A percentile compares a stretch with the other conserved stretches of the same genome.
Conservation (phyloP, 2,329 filamentous ascomycete species). For the Cryphonectria naterciae region DNA sequence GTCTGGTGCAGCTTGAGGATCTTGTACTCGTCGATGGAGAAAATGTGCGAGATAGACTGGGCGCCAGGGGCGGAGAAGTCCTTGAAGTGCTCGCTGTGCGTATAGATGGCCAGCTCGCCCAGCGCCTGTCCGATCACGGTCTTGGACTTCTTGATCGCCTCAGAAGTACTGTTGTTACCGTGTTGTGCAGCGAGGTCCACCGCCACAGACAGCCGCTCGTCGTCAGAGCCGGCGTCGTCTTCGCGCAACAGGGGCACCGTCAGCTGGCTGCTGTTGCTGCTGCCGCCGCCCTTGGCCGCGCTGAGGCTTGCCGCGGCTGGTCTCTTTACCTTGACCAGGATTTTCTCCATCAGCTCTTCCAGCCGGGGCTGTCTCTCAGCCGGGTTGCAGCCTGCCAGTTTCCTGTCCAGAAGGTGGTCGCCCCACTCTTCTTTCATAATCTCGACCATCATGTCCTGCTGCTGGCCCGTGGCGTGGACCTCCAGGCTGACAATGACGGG, state of each 20-base stretch:
- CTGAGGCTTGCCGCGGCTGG: slow-evolving; percentile 38
- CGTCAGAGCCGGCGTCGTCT: slow-evolving; percentile 48
- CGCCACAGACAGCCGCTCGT: slow-evolving; percentile 40
- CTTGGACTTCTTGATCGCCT: slow-evolving; percentile 59
- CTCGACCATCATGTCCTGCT: slow-evolving; percentile 90
- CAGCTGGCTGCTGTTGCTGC: slow-evolving; percentile 35
- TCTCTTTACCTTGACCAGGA: slow-evolving; percentile 81
- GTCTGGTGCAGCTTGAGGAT: slow-evolving; percentile 65
- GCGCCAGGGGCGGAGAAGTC: slow-evolving; percentile 68
- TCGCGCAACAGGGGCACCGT: slow-evolving; percentile 44
- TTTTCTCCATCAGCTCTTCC: slow-evolving; percentile 74
- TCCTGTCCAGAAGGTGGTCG: slow-evolving; percentile 68
- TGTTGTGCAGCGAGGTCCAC: slow-evolving; percentile 22
- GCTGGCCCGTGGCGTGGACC: slow-evolving; percentile 79
- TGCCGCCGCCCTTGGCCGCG: slow-evolving; percentile 30
- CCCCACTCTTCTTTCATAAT: slow-evolving; percentile 93
- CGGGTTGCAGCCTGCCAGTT: slow-evolving; percentile 55
- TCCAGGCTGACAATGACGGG: slow-evolving; percentile 93
- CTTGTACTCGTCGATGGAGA: slow-evolving; percentile 83
- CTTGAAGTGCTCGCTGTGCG: slow-evolving; percentile 80
- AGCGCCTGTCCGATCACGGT: slow-evolving; percentile 70
- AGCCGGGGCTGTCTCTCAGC: slow-evolving; percentile 67
- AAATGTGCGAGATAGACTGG: slow-evolving; percentile 70
- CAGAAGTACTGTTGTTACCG: slow-evolving; percentile 36
- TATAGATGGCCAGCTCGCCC: slow-evolving; percentile 80